Percentiles rank a stretch among this genome's conserved stretches.
These are phyloP conservation scores for Podila clonocystis DNA, from an alignment of 192 early-diverging fungal species.

Conservation along the genomic window DNA sequence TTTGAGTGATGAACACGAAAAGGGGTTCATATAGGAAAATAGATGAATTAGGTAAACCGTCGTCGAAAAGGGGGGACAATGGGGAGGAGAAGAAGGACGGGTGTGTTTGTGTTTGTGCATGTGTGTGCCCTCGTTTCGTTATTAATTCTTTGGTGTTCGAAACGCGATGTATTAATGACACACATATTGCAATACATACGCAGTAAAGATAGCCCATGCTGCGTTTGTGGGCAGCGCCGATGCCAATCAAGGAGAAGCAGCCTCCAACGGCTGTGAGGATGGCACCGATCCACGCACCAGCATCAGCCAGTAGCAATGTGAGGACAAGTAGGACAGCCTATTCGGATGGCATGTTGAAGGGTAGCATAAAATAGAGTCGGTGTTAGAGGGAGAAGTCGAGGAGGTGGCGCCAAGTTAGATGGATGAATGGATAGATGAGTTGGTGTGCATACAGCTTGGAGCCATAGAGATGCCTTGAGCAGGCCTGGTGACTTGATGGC, in stretches of 20 bases:
- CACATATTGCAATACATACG: constrained; percentile 12
- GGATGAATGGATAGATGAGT: not conserved
- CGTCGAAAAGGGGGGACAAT: not conserved
- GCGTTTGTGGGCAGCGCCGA: constrained; percentile 36
- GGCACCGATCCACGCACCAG: constrained; percentile 36
- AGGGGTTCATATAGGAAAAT: not conserved
- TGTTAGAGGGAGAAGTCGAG: not conserved
- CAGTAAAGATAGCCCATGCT: constrained; percentile 42
- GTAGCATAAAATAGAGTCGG: not conserved
- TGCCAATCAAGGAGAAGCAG: constrained; percentile 26
- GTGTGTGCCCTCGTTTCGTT: no score
- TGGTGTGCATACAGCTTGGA: constrained; percentile 30
- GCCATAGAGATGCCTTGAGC: constrained; percentile 42
- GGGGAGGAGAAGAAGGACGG: not conserved
- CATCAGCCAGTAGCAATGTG: constrained; percentile 29
- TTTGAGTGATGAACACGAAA: not conserved
- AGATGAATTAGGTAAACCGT: not conserved
- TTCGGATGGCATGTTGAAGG: no score
- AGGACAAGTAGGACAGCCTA: constrained; percentile 22
- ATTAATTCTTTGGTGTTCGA: not conserved
- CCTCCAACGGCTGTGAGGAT: constrained; percentile 20
- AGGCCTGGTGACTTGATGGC: constrained; percentile 9
- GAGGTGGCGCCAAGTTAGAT: not conserved
- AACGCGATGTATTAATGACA: constrained; percentile 4
- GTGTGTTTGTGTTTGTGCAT: no score